Percentiles rank a stretch among this genome's conserved stretches.
Conservation (phyloP, 208 protist species). For the Porcisia hertigi region DNA sequence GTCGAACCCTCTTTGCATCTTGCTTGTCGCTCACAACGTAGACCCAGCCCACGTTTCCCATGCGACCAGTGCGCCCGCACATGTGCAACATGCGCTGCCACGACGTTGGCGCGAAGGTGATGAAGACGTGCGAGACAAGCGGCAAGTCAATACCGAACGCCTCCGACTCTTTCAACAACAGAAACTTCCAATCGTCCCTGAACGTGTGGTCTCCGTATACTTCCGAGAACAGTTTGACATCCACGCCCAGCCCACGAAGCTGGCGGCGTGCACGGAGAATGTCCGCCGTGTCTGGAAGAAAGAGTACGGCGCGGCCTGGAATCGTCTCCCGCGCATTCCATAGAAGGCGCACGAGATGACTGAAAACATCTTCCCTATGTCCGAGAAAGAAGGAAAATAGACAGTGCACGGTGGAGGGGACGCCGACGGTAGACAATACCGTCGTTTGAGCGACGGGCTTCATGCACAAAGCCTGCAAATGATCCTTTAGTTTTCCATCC, state of each 20-base stretch:
- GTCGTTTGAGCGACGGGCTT: conserved; percentile 73
- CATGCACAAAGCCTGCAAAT: conserved; percentile 78
- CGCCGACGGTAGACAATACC: conserved; percentile 63
- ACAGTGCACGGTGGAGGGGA: conserved; percentile 81
- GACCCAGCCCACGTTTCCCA: conserved; percentile 86
- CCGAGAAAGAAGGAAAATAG: conserved; percentile 71
- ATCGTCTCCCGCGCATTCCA: conserved; percentile 75
- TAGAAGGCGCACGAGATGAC: conserved; percentile 50
- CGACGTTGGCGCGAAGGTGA: conserved; percentile 74
- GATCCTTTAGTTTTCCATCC: conserved; percentile 60
- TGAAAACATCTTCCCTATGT: conserved; percentile 39
- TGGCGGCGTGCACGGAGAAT: conserved; percentile 53
- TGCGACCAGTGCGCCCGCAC: conserved; percentile 69
- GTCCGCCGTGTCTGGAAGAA: conserved; percentile 58
- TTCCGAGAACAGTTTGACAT: conserved; percentile 83
- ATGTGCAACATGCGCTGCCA: conserved; percentile 81
- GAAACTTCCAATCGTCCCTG: conserved; percentile 67
- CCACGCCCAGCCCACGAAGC: conserved; percentile 63
- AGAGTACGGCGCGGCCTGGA: conserved; percentile 70
- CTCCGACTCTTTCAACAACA: conserved; percentile 76
- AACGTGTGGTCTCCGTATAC: conserved; percentile 59
- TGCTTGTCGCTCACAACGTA: conserved; percentile 73
- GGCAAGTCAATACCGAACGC: conserved; percentile 77
- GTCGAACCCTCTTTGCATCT: conserved; percentile 53
- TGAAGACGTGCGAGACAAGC: conserved; percentile 83